A percentile compares a stretch with the other conserved stretches of the same genome.
phyloP scores from a whole-genome alignment of 257 asterid species.

The Verbena officinalis region DNA sequence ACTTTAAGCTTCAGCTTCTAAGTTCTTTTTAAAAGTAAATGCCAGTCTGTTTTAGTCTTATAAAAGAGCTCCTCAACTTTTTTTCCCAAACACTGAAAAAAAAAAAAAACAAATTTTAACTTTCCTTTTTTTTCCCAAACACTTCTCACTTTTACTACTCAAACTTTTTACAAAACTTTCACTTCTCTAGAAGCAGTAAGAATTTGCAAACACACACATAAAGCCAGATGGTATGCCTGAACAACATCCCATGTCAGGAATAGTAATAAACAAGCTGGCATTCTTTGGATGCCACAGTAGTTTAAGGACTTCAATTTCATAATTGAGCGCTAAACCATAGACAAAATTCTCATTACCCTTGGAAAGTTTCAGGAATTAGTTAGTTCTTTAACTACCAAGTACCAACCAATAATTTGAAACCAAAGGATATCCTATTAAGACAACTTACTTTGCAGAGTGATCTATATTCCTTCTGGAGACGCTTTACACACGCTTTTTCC shows the following conservation, averaged over 20 bases:
- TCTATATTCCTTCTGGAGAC: conserved; percentile 97
- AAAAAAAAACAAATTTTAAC: no score
- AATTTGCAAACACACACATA: no score
- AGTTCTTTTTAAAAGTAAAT: no score
- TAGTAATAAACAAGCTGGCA: not conserved
- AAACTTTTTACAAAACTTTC: no score
- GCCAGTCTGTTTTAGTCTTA: no score
- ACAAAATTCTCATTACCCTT: not conserved
- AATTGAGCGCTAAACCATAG: not conserved
- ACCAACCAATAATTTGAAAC: conserved; percentile 6
- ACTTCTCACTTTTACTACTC: no score
- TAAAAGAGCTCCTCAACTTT: no score
- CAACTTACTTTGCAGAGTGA: conserved; percentile 86
- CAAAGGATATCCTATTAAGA: conserved; percentile 15
- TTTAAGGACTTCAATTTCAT: not conserved
- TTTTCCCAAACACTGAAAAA: no score
- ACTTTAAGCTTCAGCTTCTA: no score
- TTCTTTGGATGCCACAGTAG: not conserved
- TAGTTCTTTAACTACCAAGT: not conserved
- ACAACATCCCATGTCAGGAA: not conserved
- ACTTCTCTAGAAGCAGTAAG: no score
- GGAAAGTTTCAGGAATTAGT: conserved; percentile 9
- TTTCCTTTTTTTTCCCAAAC: no score
- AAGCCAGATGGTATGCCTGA: conserved; percentile 8
- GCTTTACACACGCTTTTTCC: conserved; percentile 84